Conservation (phyloP, 306 rosid species). For the Corylus americana region DNA sequence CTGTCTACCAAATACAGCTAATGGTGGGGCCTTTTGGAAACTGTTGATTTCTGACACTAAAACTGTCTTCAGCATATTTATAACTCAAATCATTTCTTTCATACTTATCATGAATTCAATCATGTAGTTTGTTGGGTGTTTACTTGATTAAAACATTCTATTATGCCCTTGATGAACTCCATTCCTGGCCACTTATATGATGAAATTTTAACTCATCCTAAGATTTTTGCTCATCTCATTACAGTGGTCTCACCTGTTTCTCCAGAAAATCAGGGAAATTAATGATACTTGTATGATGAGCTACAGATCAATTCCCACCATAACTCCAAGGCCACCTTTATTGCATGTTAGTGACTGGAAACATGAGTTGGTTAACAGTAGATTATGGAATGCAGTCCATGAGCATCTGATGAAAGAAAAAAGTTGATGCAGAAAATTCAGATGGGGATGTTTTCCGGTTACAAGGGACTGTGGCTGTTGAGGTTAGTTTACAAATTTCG, state of each 20-base stretch:
- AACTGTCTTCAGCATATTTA: neutral
- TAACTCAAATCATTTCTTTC: neutral
- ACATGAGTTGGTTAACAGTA: neutral
- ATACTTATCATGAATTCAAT: neutral
- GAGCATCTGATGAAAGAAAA: neutral
- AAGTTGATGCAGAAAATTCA: neutral
- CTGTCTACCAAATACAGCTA: neutral
- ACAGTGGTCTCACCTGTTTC: neutral
- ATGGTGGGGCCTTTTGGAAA: neutral
- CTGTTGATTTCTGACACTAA: neutral
- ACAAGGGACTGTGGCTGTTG: no score
- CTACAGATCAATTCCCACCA: neutral
- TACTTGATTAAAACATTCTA: neutral
- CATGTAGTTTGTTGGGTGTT: neutral
- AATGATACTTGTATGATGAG: neutral
- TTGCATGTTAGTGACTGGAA: neutral
- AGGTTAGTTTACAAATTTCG: neutral
- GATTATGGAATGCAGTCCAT: neutral
- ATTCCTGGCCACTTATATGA: neutral
- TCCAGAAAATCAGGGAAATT: neutral
- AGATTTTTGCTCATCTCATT: neutral
- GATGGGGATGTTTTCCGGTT: neutral
- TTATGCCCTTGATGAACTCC: neutral
- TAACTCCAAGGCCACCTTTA: neutral
- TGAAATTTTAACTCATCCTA: neutral